Base-by-base conservation (phyloP, 768 basidiomycete genomes). In the Cystobasidiopsis lactophilus region DNA sequence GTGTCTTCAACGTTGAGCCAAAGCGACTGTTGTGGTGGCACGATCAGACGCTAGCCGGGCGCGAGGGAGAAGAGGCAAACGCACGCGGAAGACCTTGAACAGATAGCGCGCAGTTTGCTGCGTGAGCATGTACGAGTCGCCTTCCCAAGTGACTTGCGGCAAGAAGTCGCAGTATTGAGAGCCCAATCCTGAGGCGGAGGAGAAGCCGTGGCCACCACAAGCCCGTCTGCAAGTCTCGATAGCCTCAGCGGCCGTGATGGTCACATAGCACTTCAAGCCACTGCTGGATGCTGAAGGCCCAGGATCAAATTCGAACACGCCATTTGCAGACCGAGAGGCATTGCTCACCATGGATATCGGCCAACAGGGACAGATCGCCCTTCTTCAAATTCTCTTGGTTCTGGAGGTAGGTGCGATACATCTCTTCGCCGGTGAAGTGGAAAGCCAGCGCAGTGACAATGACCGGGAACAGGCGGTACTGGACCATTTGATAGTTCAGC, bases 141-240 rank as follows among this genome's bases (percentile, higher is more conserved):
- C 60, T 40, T 59, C 56, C 52, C 59, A 60, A n/a, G 59, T 62
- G 44, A 61, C 60, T 52, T 61, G 60, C 11, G 59, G 61, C 10
- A 58, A 52, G 54, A 9, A 19, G 54, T 24, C 27, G 45, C 14
- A 43, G 31, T 57, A 60, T 31, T 58, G 59, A 14, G 52, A 46
- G 31, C 57, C 62, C 10, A 63, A 49, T 11, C 63, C 63, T 18
- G 59, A 48, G 18, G 61, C 55, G 5, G 58, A 54, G 11, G 57
- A 58, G 54, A 57, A 65, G 10, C 64, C 62, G 49, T 65, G 62
- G 3, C 64, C 64, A 19, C 64, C 64, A 43, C 62, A 62, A 16
- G 61, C 60, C n/a, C 64, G 30, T 30, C 64, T 53, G 51, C 64
- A 65, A 46, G 56, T 57, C 54, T 65, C 64, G 37, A 65, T 58